Percentiles rank a stretch among this genome's conserved stretches.
Evolutionary conservation across 2,329 filamentous ascomycete genomes (phyloP).

Genomic region (Aspergillus quadrilineatus): DNA sequence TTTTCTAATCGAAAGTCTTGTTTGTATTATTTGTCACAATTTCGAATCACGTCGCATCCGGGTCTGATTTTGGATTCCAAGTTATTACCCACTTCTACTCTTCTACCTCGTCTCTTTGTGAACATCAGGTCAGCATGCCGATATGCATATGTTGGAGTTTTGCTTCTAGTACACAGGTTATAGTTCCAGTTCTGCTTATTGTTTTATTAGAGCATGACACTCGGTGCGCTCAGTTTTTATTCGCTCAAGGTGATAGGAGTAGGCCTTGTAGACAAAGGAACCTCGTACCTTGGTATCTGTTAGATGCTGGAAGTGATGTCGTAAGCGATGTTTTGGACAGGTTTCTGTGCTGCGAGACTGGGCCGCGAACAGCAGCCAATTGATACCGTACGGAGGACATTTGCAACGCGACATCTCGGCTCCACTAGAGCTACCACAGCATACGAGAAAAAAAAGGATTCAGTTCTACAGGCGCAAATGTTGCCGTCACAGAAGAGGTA

Average conservation of each 20-base stretch:
- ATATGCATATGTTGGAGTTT: slow-evolving; percentile 14
- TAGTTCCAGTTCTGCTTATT: neutral
- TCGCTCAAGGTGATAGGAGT: too few species aligned
- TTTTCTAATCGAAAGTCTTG: slow-evolving; percentile 6
- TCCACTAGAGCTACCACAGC: too few species aligned
- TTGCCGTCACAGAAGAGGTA: slow-evolving; percentile 7
- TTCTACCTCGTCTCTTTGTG: neutral
- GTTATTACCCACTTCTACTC: neutral
- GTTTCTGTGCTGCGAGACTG: too few species aligned
- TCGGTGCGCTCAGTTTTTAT: neutral
- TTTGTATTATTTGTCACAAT: neutral
- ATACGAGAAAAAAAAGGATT: too few species aligned
- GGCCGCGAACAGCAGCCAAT: too few species aligned
- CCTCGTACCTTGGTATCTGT: too few species aligned
- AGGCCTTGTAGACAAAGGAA: neutral
- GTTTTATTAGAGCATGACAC: neutral
- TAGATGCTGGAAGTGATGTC: too few species aligned
- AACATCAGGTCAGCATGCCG: neutral
- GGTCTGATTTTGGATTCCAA: slow-evolving; percentile 1
- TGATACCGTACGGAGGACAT: too few species aligned
- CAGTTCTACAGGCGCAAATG: neutral
- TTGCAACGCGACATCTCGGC: too few species aligned
- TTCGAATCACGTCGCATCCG: neutral
- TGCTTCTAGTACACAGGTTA: slow-evolving; percentile 1
- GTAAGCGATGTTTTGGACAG: too few species aligned